A percentile compares a stretch with the other conserved stretches of the same genome.
These are phyloP conservation scores for Calonectria pseudoturangicola DNA, from an alignment of 2,329 filamentous ascomycete species.

Conservation along the genomic window DNA sequence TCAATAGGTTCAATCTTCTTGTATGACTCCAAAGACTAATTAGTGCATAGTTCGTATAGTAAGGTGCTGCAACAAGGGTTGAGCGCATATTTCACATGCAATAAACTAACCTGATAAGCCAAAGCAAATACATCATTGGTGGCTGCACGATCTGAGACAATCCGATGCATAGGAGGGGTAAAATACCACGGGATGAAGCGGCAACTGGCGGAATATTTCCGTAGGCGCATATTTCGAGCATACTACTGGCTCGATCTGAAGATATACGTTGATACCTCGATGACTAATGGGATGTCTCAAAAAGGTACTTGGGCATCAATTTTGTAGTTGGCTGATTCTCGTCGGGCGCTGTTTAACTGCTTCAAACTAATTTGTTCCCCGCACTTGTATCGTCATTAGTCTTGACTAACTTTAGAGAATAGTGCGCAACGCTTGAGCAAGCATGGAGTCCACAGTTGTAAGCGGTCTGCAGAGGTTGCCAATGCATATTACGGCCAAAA, in stretches of 20 bases:
- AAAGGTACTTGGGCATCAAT: conserved; percentile 1
- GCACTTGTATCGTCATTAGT: background rate
- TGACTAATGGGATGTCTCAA: background rate
- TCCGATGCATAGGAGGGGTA: conserved; percentile 5
- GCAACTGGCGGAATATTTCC: background rate
- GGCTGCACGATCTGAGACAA: conserved; percentile 16
- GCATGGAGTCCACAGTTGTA: background rate
- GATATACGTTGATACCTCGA: background rate
- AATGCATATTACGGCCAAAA: background rate
- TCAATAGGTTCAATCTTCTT: too few relatives aligned
- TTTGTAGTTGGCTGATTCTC: background rate
- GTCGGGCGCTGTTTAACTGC: background rate
- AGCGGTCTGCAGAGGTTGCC: conserved; percentile 5
- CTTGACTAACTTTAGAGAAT: background rate
- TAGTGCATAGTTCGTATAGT: too few relatives aligned
- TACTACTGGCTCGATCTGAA: background rate
- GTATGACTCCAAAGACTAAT: too few relatives aligned
- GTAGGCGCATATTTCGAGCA: background rate
- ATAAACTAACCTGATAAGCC: background rate
- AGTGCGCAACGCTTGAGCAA: background rate
- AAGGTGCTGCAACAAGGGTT: too few relatives aligned
- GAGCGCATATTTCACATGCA: background rate
- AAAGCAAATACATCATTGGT: background rate
- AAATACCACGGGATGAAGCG: background rate
- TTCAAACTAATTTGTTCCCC: conserved; percentile 3